Evolutionary conservation across 768 basidiomycete genomes (phyloP).

Genomic region (Naganishia kalamii): DNA sequence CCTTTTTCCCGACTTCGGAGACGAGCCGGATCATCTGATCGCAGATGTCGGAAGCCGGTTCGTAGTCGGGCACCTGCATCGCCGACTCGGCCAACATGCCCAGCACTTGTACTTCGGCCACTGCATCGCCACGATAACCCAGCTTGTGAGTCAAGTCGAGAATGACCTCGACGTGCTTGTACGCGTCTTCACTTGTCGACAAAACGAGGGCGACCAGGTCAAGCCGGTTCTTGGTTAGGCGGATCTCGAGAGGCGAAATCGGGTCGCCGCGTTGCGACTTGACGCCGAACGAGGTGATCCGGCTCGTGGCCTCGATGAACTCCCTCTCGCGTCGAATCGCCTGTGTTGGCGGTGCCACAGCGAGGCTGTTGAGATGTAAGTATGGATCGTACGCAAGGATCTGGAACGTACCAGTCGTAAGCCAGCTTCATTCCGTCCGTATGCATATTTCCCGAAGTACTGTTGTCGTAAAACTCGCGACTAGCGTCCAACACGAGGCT

Average conservation of each 20-base stretch:
- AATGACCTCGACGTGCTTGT: conserved; percentile 85
- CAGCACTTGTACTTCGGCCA: conserved; percentile 72
- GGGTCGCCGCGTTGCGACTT: conserved; percentile 65
- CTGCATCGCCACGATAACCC: conserved; percentile 61
- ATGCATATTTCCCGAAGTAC: conserved; percentile 83
- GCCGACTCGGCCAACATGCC: conserved; percentile 90
- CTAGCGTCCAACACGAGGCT: conserved; percentile 73
- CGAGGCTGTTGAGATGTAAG: conserved; percentile 47
- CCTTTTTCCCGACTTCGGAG: conserved; percentile 47
- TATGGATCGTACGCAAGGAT: neutral
- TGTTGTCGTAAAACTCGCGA: conserved; percentile 90
- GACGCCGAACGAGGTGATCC: conserved; percentile 85
- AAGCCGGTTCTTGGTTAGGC: conserved; percentile 80
- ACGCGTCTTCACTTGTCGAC: conserved; percentile 74
- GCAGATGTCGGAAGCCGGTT: conserved; percentile 63
- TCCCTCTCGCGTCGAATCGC: conserved; percentile 65
- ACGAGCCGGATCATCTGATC: conserved; percentile 54
- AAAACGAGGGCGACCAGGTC: conserved; percentile 80
- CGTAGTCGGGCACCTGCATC: conserved; percentile 71
- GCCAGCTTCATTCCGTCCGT: conserved; percentile 93
- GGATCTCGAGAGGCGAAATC: conserved; percentile 86
- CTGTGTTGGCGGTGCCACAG: conserved; percentile 63
- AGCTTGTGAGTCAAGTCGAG: conserved; percentile 84
- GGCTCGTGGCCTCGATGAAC: conserved; percentile 96
- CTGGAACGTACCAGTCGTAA: conserved; percentile 61